Evolutionary conservation across 2,329 filamentous ascomycete species (phyloP), one percentile per base, ranked within the genome.

Genomic region (Verticillium dahliae): DNA sequence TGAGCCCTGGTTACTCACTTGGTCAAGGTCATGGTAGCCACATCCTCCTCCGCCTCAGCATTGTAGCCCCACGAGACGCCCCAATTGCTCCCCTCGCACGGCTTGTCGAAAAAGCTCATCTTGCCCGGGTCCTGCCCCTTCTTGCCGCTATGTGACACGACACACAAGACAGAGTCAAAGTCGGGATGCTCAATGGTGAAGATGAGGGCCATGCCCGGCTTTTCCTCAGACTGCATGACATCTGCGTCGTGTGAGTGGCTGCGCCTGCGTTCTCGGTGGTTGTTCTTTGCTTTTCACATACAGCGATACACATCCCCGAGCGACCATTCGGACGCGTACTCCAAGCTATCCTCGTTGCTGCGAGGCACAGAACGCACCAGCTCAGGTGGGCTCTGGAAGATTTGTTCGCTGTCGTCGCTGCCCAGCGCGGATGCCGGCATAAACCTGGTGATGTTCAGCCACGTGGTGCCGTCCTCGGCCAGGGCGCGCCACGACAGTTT

Each of bases 61-160:
- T 69, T 66, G 63, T 75, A 73, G 1, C 73, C 72, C 71, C 71
- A 75, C 0, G 72, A 74, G 6, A 71, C 57, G 4, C 60, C 62
- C 68, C 70, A 72, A n/a, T 65, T 66, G n/a, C 64, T 67, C 37
- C 66, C 60, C 0, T 60, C 57, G 56, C 73, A 75, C 2, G 59
- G 57, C 31, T 67, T 55, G 14, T 66, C 38, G 54, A 62, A 66
- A 61, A 71, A 74, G 38, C 69, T 70, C 1, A 64, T 68, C 7
- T 64, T 62, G 27, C 61, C 63, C 5, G 68, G 64, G 5, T 69
- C 62, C 0, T 61, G 37, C 1, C 52, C 52, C 4, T 65, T 60
- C 1, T 59, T 55, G 1, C 67, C 22, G 4, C 62, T 38, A 1
- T 67, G 50, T 0, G 58, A 11, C 5, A 70, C 33, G 10, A 60